Base-by-base conservation (phyloP, 306 rosid species). In the Dryas octopetala region DNA sequence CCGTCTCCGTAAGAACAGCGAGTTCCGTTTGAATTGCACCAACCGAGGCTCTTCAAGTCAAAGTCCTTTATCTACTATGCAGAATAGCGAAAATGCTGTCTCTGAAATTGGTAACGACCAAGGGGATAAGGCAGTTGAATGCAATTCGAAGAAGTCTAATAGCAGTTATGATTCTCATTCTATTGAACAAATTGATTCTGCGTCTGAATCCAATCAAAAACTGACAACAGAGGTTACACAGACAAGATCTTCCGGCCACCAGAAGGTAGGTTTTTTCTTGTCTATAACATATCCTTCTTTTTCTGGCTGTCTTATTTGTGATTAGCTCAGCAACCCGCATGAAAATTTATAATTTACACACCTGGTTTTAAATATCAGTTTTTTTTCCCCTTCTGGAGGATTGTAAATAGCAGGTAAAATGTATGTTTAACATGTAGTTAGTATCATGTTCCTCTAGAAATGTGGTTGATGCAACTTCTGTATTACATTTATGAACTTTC, bases 1-100 rank as follows among this genome's bases (percentile, higher is more conserved):
- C 78, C 98, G 96, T 40, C 95, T 94, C 49, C 86, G 91, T 74
- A 94, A 75, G 88, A 94, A 94, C 83, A 45, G 78, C 6, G 93
- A 90, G 16, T 91, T 94, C 53, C 89, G 82, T 49, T 44, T 62
- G 62, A 86, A 53, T 17, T 91, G 88, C 68, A 17, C 85, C 40
- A 41, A 88, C 66, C 83, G 64, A 84, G 91, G 89, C 62, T 73
- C 89, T 71, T 73, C 97, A 28, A 82, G 85, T 80, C 94, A 65
- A 74, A 47, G 79, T 41, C 80, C 65, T 15, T 67, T 54, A 0
- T 78, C 82, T 16, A 40, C 79, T 74, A 57, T 83, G 55, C 88
- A 77, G 17, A 89, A 87, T 57, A 70, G 79, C 82, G 85, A 78
- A 64, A 68, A 83, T 70, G 88, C 74, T 14, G 55, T 73, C 57